These are phyloP conservation scores for Strigomonas culicis DNA, from an alignment of 208 protist genomes.

Conservation along the genomic window DNA sequence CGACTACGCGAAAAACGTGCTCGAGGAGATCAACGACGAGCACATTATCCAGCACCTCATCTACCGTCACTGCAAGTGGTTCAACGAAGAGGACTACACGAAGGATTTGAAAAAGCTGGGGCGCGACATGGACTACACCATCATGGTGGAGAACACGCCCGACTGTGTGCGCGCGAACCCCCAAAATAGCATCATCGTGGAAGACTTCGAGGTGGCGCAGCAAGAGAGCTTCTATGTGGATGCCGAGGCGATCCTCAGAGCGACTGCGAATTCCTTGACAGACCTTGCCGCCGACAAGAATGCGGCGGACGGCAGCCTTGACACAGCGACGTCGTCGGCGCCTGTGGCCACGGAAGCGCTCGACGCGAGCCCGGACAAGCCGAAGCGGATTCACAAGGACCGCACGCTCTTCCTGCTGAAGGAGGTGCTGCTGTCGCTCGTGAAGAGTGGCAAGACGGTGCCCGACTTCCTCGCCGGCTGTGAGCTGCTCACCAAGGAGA, in stretches of 20 bases:
- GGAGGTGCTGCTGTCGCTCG: slow-evolving; percentile 65
- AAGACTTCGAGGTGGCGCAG: slow-evolving; percentile 75
- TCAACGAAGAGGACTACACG: slow-evolving; percentile 71
- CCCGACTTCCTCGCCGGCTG: slow-evolving; percentile 77
- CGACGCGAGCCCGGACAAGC: background rate
- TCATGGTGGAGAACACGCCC: slow-evolving; percentile 88
- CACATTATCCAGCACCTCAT: slow-evolving; percentile 79
- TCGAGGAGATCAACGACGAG: slow-evolving; percentile 85
- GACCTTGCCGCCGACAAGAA: background rate
- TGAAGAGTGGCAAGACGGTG: slow-evolving; percentile 62
- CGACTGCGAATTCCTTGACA: no score
- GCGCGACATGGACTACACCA: slow-evolving; percentile 68
- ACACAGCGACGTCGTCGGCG: slow-evolving; percentile 11
- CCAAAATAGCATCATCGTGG: slow-evolving; percentile 82
- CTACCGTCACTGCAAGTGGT: slow-evolving; percentile 80
- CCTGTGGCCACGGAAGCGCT: slow-evolving; percentile 17
- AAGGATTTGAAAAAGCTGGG: slow-evolving; percentile 83
- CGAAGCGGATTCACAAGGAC: slow-evolving; percentile 46
- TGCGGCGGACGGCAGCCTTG: slow-evolving; percentile 14
- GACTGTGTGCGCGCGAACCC: slow-evolving; percentile 81
- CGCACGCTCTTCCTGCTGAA: slow-evolving; percentile 71
- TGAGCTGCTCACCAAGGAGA: slow-evolving; percentile 52
- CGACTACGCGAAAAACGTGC: slow-evolving; percentile 85
- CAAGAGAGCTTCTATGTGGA: slow-evolving; percentile 5
- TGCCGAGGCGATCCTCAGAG: slow-evolving; percentile 7